A percentile compares a stretch with the other conserved stretches of the same genome.
Evolutionary conservation across 257 asterid species (phyloP).

Genomic region (Haberlea rhodopensis): DNA sequence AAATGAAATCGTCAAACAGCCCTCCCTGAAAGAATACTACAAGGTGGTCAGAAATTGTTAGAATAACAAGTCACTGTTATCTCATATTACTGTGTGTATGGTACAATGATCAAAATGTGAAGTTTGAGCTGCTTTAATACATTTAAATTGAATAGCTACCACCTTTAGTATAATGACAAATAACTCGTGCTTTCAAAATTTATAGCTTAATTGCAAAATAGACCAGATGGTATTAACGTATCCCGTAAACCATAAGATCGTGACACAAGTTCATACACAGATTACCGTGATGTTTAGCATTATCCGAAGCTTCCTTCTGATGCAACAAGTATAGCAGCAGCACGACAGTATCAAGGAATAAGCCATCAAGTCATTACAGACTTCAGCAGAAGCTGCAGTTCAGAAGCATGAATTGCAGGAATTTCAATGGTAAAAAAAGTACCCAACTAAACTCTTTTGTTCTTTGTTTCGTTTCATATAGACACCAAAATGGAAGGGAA

Average conservation of each 20-base stretch:
- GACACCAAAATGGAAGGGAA: neutral
- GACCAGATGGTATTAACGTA: neutral
- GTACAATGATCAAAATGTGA: neutral
- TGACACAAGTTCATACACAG: neutral
- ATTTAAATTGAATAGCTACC: neutral
- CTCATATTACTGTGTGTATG: too few species aligned
- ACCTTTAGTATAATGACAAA: too few species aligned
- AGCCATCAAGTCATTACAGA: constrained; percentile 87
- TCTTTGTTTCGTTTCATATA: neutral
- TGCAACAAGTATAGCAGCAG: constrained; percentile 94
- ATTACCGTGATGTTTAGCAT: constrained; percentile 64
- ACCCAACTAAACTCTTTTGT: neutral
- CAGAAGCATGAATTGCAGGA: constrained; percentile 27
- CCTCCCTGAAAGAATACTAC: constrained; percentile 66
- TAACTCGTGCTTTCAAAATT: neutral
- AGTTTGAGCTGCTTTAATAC: too few species aligned
- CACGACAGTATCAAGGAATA: constrained; percentile 80
- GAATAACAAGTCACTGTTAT: neutral
- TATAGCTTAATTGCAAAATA: too few species aligned
- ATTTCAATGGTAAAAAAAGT: neutral
- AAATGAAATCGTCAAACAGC: constrained; percentile 70
- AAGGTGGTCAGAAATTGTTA: constrained; percentile 7
- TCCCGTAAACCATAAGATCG: neutral
- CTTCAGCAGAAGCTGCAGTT: constrained; percentile 72
- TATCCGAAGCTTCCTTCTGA: constrained; percentile 72